A percentile compares a stretch with the other conserved stretches of the same genome.
Evolutionary conservation across 208 protist species (phyloP).

Genomic region (Crithidia sp.): DNA sequence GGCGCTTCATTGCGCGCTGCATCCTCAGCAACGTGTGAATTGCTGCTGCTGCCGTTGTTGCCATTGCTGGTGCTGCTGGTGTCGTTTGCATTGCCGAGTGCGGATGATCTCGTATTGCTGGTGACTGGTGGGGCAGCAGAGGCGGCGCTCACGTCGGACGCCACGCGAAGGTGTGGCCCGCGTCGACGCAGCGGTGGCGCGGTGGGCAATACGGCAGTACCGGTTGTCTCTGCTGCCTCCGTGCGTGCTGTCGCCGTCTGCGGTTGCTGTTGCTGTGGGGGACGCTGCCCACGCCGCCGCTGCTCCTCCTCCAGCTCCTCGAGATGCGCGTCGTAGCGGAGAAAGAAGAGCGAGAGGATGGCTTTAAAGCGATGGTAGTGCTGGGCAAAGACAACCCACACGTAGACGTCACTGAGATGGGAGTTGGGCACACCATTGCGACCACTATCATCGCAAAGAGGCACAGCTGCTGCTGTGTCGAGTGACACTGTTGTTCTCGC

Average conservation of each 20-base stretch:
- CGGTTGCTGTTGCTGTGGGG: slow-evolving; percentile 5
- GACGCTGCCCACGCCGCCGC: not conserved
- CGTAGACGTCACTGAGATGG: slow-evolving; percentile 13
- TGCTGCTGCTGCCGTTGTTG: not conserved
- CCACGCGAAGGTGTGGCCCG: not conserved
- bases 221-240: not conserved
- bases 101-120: too few relatives aligned
- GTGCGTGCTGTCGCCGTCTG: too few relatives aligned
- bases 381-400: slow-evolving; percentile 37
- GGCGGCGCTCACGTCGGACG: slow-evolving; percentile 12
- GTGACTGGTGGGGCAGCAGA: not conserved
- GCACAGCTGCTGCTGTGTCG: not conserved
- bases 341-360: slow-evolving; percentile 48
- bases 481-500: not conserved
- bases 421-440: not conserved
- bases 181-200: slow-evolving; percentile 13
- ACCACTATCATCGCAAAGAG: not conserved
- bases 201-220: not conserved
- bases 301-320: slow-evolving; percentile 30
- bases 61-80: not conserved
- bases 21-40: not conserved
- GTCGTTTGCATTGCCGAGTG: not conserved
- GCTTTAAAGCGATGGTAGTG: slow-evolving; percentile 68
- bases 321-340: slow-evolving; percentile 32
- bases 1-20: not conserved